These are phyloP conservation scores for Sporothrix phasma DNA, from an alignment of 2,329 filamentous ascomycete species.

Conservation along the genomic window DNA sequence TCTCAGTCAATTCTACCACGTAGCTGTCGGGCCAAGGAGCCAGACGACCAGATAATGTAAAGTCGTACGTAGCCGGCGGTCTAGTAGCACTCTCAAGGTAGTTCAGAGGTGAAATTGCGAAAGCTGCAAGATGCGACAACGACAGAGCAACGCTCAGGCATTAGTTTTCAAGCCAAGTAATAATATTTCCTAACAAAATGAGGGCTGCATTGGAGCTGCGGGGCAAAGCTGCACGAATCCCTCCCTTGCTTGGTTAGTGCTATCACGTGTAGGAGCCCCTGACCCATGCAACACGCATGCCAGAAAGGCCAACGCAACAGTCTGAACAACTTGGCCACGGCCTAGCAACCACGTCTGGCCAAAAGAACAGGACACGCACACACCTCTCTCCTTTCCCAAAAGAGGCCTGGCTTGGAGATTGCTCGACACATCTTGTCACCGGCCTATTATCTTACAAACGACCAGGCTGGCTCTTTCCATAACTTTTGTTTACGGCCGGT, in stretches of 20 bases:
- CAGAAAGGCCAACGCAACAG: slow-evolving; percentile 10
- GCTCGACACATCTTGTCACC: neutral
- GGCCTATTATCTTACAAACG: neutral
- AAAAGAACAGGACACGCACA: slow-evolving; percentile 16
- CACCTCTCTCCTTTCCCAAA: slow-evolving; percentile 5
- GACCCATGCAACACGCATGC: slow-evolving; percentile 11
- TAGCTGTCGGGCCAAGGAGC: slow-evolving; percentile 16
- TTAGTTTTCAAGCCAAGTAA: neutral
- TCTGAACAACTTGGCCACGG: slow-evolving; percentile 16
- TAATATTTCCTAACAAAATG: neutral
- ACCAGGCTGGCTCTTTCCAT: neutral
- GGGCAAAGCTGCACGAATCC: slow-evolving; percentile 5
- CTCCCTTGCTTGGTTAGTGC: neutral
- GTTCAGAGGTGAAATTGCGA: neutral
- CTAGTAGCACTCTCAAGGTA: neutral
- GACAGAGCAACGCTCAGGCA: neutral
- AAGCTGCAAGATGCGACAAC: neutral
- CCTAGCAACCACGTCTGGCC: neutral
- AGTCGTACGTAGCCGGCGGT: no score
- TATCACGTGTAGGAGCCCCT: slow-evolving; percentile 13
- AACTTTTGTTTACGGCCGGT: neutral
- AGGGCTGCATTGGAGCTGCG: neutral
- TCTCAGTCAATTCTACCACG: neutral
- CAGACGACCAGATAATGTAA: neutral
- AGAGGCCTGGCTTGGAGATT: neutral